Base-by-base conservation (phyloP, 345 rosid species). In the Citrus mangshanensis region DNA sequence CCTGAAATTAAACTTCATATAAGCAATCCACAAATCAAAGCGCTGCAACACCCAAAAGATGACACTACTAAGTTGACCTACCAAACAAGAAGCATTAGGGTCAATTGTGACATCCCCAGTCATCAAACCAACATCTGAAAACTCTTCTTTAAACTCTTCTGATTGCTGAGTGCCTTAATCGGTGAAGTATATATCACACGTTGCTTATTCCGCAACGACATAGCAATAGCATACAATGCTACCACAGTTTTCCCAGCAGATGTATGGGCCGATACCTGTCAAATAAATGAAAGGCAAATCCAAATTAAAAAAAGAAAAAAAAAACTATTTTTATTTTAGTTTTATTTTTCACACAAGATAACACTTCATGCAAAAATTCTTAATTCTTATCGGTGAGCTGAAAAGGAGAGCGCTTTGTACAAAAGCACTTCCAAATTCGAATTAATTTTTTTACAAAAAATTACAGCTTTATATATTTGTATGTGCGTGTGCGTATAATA, bases 191-290 rank as follows among this genome's bases (percentile, higher is more conserved):
- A 96, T 51, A 96, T 89, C 71, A 96, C 99, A 54, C 99, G 84
- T 83, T 96, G 99, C 54, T 91, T 90, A 73, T 93, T 93, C 77
- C 28, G 85, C 88, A 96, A 80, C 58, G 98, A 94, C 98, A 96
- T 93, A 38, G 99, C 98, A 72, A 96, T 94, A 7, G 99, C 99
- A 88, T 96, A 96, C 8, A 88, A 81, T 1, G 99, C 99, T 8
- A 94, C 97, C 6, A 91, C 99, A 35, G 99, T 96, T 90, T 96
- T 96, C 21, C 99, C 99, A 80, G 99, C 99, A 25, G 99, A 94
- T 32, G 99, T 96, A 87, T 96, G 99, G 46, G 99, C 99, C 28
- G 99, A 96, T 24, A 94, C 99, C 99, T 95, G 78, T 75, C 51
- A 56, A 42, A 78, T 65, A 18, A 68, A 77, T 66, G 4, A 7